Conservation (phyloP, 768 basidiomycete species). For the Leccinum olivaceopallidum region DNA sequence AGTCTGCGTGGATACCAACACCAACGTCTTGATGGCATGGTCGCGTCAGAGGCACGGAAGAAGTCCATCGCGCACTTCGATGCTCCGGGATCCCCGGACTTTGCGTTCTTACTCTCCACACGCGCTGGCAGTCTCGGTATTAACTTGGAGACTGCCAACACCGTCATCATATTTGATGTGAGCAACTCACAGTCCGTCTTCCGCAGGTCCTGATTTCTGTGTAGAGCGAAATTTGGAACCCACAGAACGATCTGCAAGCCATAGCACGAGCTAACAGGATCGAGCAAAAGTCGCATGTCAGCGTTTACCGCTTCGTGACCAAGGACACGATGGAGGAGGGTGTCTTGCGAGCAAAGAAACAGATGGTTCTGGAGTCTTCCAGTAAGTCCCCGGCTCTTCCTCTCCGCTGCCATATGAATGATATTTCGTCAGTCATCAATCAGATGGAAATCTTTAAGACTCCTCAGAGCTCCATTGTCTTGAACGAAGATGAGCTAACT, state of each 20-base stretch:
- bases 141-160: conserved; percentile 98
- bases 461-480: conserved; percentile 64
- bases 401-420: conserved; percentile 13
- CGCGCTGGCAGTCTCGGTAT: conserved; percentile 98
- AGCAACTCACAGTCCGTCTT: conserved; percentile 33
- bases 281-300: conserved; percentile 98
- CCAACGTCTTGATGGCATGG: conserved; percentile 95
- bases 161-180: conserved; percentile 98
- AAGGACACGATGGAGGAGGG: conserved; percentile 99
- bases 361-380: conserved; percentile 99
- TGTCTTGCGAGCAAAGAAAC: conserved; percentile 95
- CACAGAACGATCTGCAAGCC: conserved; percentile 97
- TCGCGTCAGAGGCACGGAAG: conserved; percentile 90
- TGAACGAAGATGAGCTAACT: conserved; percentile 94
- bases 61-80: conserved; percentile 92
- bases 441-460: conserved; percentile 99
- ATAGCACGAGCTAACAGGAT: conserved; percentile 99
- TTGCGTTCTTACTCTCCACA: conserved; percentile 68
- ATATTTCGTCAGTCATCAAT: conserved; percentile 79
- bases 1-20: conserved; percentile 83
- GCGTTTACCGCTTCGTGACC: conserved; percentile 96
- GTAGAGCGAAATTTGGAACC: conserved; percentile 92
- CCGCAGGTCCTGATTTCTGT: conserved; percentile 15
- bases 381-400: conserved; percentile 59
- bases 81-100: no score